These are phyloP conservation scores for Lathyrus tuberosus DNA, from an alignment of 306 rosid genomes.

Conservation along the genomic window DNA sequence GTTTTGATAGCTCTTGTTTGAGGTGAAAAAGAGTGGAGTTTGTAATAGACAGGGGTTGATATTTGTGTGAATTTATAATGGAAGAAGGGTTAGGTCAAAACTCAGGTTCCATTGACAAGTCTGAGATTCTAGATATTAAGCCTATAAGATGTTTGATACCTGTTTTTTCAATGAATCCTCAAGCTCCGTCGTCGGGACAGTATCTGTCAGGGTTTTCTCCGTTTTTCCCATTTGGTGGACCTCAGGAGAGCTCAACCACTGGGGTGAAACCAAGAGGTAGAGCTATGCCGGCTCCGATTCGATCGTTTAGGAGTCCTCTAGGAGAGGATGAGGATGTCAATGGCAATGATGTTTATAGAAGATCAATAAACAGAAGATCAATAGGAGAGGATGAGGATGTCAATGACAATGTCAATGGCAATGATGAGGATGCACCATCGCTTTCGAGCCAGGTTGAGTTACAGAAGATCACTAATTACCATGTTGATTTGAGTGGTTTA, in stretches of 20 bases:
- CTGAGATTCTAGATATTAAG: slow-evolving; percentile 60
- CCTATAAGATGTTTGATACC: slow-evolving; percentile 66
- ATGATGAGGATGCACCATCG: not conserved
- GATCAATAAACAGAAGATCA: too few relatives aligned
- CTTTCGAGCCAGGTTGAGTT: slow-evolving; percentile 19
- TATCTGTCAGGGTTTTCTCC: slow-evolving; percentile 59
- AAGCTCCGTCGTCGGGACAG: slow-evolving; percentile 40
- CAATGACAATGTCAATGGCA: too few relatives aligned
- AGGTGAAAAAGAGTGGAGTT: not conserved
- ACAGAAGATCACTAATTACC: slow-evolving; percentile 41
- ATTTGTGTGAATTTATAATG: slow-evolving; percentile 40
- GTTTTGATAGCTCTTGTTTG: slow-evolving; percentile 14
- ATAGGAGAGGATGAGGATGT: too few relatives aligned
- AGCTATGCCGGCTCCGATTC: slow-evolving; percentile 41
- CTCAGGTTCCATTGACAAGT: slow-evolving; percentile 55
- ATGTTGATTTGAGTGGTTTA: slow-evolving; percentile 38
- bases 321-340: slow-evolving; percentile 37
- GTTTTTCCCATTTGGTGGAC: slow-evolving; percentile 57
- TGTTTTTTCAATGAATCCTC: slow-evolving; percentile 47
- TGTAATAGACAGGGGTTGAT: not conserved
- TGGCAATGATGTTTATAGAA: slow-evolving; percentile 28
- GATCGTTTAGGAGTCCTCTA: slow-evolving; percentile 33
- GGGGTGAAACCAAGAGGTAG: slow-evolving; percentile 12
- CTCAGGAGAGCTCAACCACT: slow-evolving; percentile 39
- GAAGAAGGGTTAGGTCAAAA: slow-evolving; percentile 50